These are phyloP conservation scores for Mycena rebaudengoi DNA, from an alignment of 768 basidiomycete genomes.

Conservation along the genomic window DNA sequence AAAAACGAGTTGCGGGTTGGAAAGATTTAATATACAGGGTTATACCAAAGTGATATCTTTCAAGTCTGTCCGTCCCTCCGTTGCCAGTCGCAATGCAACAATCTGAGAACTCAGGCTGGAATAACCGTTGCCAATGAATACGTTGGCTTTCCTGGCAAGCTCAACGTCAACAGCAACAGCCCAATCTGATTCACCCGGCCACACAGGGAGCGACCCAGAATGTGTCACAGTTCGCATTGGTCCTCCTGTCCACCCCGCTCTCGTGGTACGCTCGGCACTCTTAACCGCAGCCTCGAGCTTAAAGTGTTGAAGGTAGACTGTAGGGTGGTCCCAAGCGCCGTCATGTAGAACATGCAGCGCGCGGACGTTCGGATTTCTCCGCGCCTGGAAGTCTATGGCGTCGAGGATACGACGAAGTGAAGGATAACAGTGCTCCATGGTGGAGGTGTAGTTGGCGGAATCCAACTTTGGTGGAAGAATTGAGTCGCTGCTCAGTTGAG, in stretches of 20 bases:
- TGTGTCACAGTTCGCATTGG: slow-evolving; percentile 53
- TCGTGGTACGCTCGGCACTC: slow-evolving; percentile 41
- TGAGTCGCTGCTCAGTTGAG: slow-evolving; percentile 39
- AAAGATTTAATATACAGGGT: no score
- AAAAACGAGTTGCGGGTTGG: no score
- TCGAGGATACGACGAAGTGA: slow-evolving; percentile 49
- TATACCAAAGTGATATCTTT: slow-evolving; percentile 48
- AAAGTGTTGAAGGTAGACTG: slow-evolving; percentile 51
- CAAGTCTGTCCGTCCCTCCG: slow-evolving; percentile 41
- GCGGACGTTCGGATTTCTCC: slow-evolving; percentile 44
- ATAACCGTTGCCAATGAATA: slow-evolving; percentile 58
- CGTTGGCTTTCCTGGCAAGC: slow-evolving; percentile 50
- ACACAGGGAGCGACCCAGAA: slow-evolving; percentile 46
- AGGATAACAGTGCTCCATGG: slow-evolving; percentile 56
- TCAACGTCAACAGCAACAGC: slow-evolving; percentile 56
- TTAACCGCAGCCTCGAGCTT: slow-evolving; percentile 49
- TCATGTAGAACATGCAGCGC: slow-evolving; percentile 55
- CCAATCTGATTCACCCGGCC: slow-evolving; percentile 52
- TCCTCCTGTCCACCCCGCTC: slow-evolving; percentile 47
- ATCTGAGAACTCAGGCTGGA: slow-evolving; percentile 57
- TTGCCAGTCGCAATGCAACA: slow-evolving; percentile 51
- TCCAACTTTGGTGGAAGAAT: slow-evolving; percentile 48
- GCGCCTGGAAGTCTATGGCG: slow-evolving; percentile 47
- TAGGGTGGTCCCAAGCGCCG: slow-evolving; percentile 55
- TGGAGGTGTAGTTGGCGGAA: slow-evolving; percentile 42